phyloP scores from a whole-genome alignment of 495 filamentous ascomycete genomes.

The Xylaria castorea region DNA sequence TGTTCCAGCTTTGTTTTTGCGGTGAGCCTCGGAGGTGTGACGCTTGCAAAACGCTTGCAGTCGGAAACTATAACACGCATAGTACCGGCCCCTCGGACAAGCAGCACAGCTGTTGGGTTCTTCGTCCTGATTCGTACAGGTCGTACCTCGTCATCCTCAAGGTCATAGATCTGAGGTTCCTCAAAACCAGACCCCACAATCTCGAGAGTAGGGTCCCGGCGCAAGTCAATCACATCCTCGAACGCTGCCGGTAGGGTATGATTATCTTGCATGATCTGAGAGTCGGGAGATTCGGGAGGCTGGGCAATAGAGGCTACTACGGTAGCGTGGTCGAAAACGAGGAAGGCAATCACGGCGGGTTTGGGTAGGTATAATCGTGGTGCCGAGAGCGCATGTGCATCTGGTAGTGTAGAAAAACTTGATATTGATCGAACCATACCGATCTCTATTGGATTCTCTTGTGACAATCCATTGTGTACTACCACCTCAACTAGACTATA shows the following conservation, averaged over 20 bases:
- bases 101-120: slow-evolving; percentile 70
- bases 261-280: slow-evolving; percentile 71
- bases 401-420: slow-evolving; percentile 61
- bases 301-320: slow-evolving; percentile 73
- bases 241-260: slow-evolving; percentile 65
- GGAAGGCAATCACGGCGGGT: slow-evolving; percentile 79
- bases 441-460: slow-evolving; percentile 44
- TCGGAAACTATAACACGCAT: slow-evolving; percentile 71
- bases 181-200: slow-evolving; percentile 68
- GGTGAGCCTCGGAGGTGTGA: slow-evolving; percentile 63
- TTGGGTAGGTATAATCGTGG: slow-evolving; percentile 79
- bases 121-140: slow-evolving; percentile 59
- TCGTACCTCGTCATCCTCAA: slow-evolving; percentile 50
- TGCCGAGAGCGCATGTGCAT: slow-evolving; percentile 50
- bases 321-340: slow-evolving; percentile 77
- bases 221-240: slow-evolving; percentile 84
- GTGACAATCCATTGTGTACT: slow-evolving; percentile 38
- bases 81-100: slow-evolving; percentile 82
- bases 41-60: slow-evolving; percentile 56
- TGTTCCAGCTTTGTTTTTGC: slow-evolving; percentile 91
- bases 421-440: slow-evolving; percentile 67
- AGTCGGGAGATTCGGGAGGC: slow-evolving; percentile 67
- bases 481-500: slow-evolving; percentile 56
- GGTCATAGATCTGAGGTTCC: slow-evolving; percentile 51
- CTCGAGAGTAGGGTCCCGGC: slow-evolving; percentile 66